A percentile compares a stretch with the other conserved stretches of the same genome.
These are phyloP conservation scores for Aspergillus leporis DNA, from an alignment of 495 filamentous ascomycete species.

Conservation along the genomic window DNA sequence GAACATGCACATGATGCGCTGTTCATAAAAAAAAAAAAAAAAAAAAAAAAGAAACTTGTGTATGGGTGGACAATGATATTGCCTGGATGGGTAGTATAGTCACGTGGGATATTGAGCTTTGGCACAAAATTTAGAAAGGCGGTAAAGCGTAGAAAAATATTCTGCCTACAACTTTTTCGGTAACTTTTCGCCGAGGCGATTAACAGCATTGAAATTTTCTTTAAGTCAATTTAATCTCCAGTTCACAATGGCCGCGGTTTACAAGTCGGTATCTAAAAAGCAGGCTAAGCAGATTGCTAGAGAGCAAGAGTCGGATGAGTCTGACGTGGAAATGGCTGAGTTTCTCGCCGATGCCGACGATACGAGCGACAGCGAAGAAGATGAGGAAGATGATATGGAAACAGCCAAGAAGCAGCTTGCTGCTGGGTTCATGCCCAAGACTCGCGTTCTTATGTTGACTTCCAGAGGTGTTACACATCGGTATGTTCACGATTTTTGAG, in stretches of 20 bases:
- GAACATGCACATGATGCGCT: too few species aligned
- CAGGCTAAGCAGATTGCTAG: conserved; percentile 32
- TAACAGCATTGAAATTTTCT: conserved; percentile 13
- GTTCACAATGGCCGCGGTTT: conserved; percentile 82
- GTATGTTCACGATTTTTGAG: conserved; percentile 45
- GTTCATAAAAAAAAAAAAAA: too few species aligned
- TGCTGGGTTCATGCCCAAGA: conserved; percentile 48
- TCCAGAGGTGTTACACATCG: conserved; percentile 88
- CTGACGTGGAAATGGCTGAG: conserved; percentile 45
- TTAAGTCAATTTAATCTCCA: neutral
- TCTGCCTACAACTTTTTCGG: conserved; percentile 42
- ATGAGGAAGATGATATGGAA: conserved; percentile 37
- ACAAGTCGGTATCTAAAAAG: conserved; percentile 83
- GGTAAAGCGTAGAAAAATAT: conserved; percentile 42
- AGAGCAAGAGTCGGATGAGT: conserved; percentile 36
- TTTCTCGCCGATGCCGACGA: conserved; percentile 45
- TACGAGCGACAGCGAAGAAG: conserved; percentile 49
- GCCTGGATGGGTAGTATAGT: neutral
- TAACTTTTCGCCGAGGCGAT: conserved; percentile 21
- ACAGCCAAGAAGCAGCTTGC: conserved; percentile 43
- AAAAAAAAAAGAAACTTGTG: too few species aligned
- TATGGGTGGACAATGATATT: neutral
- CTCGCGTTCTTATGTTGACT: conserved; percentile 84
- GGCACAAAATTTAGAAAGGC: conserved; percentile 20
- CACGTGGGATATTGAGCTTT: neutral